Base-by-base conservation (phyloP, 2,329 filamentous ascomycete genomes). In the Botrytis fabae region DNA sequence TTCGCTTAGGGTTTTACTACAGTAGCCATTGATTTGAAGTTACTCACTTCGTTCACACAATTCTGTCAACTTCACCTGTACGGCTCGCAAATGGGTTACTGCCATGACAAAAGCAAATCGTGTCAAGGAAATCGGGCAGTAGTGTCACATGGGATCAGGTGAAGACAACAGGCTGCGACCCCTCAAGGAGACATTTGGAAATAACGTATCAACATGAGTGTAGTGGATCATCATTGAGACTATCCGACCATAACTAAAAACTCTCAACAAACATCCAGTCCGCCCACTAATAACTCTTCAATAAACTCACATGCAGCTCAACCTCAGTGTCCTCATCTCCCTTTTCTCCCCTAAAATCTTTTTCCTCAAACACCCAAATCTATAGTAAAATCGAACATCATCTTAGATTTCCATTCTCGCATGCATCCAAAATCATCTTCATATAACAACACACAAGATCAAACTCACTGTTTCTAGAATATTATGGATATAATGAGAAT, bases 341-440 rank as follows among this genome's bases (percentile, higher is more conserved):
- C 10, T 51, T 4, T 51, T 12, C 4, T 4, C 25, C 6, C 22
- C 1, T 1, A n/a, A 2, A 4, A 51, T n/a, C 22, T 12, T 51
- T 6, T n/a, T 14, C 4, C 10, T n/a, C 22, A n/a, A 25, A 4
- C 12, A n/a, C 48, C 22, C 6, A 14, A 14, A 2, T n/a, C 0
- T 25, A 51, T 3, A n/a, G 1, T 51, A 2, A 1, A 10, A 51
- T 51, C 25, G 4, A 14, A n/a, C n/a, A 25, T 51, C 22, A n/a
- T 18, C 9, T 51, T 51, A 14, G 14, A 51, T 4, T 51, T 25
- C 4, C 22, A 25, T n/a, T 5, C 4, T 51, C 25, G 6, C 16
- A 32, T 32, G 32, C 32, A 32, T 32, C 32, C 32, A 32, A 32
- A 32, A 32, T 32, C 32, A 32, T 32, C 32, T 32, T 51, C 25